Base-by-base conservation (phyloP, 1,284 basidiomycete species). In the Pholiota adiposa region DNA sequence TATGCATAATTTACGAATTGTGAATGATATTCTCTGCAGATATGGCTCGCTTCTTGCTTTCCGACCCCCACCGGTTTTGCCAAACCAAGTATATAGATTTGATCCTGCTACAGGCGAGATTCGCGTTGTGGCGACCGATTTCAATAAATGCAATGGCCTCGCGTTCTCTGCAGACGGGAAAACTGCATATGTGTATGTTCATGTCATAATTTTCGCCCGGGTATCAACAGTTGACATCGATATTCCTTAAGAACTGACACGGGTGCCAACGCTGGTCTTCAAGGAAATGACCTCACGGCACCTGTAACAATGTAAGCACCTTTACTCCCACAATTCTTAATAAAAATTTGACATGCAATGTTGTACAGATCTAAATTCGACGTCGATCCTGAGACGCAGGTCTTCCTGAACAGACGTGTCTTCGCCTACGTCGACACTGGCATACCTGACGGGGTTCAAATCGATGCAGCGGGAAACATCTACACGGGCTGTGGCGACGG, bases 401-500 rank as follows among this genome's bases (percentile, higher is more conserved):
- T 74, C 0, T 88, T 90, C 69, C 73, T 65, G 44, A 89, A 92
- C 67, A 83, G 88, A 34, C 81, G 88, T n/a, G 78, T 89, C 11
- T 90, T 94, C 68, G 90, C 92, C 1, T 92, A 86, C 65, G 70
- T 79, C 27, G 86, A 90, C 65, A 79, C 85, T 16, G 90, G 90
- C 2, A 69, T 89, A 21, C 85, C 90, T 2, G 92, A 93, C 65
- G 92, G 92, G n/a, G 78, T 91, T 0, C 85, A 90, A 66, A 79
- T 86, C 34, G 90, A 93, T 67, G 75, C 74, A 0, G 68, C 80
- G 3, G 90, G 89, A 2, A 90, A 92, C 66, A 81, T 92, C 2
- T 92, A 90, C 67, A 77, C 85, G 11, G 87, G 88, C 3, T 83
- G 81, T 60, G 87, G 84, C 1, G 92, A 93, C 65, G 92, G 92